Conservation (phyloP, 2,329 filamentous ascomycete species). For the Arthrobotrys conoides region DNA sequence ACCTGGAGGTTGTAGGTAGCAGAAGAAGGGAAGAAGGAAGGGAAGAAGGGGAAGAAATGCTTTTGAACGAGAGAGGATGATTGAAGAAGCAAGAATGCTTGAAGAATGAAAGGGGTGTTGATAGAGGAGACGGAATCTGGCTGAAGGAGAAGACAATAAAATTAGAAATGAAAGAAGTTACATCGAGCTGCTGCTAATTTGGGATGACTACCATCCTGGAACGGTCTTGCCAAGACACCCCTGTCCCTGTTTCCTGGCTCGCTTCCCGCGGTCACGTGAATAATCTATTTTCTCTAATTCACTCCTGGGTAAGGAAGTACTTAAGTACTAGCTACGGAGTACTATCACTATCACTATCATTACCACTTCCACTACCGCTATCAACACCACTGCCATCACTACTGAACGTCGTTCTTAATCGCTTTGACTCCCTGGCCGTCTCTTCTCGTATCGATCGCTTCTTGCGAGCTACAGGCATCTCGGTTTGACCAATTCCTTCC, state of each 20-base stretch:
- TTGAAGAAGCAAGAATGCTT: slow-evolving; percentile 13
- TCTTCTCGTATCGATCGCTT: slow-evolving; percentile 8
- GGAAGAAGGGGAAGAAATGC: neutral
- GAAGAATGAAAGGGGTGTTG: slow-evolving; percentile 24
- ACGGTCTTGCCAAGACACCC: slow-evolving; percentile 20
- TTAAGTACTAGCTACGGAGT: too few relatives aligned
- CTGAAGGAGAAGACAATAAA: slow-evolving; percentile 26
- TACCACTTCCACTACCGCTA: too few relatives aligned
- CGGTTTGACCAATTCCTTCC: neutral
- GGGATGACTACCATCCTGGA: slow-evolving; percentile 12
- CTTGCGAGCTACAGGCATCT: neutral
- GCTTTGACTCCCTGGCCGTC: slow-evolving; percentile 12
- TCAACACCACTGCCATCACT: neutral
- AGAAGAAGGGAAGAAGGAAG: neutral
- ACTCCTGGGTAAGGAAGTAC: too few relatives aligned
- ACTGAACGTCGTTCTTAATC: neutral
- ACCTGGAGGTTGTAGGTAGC: neutral
- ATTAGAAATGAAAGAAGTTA: slow-evolving; percentile 26
- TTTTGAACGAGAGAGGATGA: slow-evolving; percentile 14
- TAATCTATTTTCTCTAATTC: neutral
- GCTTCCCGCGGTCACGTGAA: slow-evolving; percentile 3
- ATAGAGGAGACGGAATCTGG: slow-evolving; percentile 4
- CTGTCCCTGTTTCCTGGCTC: slow-evolving; percentile 7
- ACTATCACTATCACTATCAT: neutral
- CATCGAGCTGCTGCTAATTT: slow-evolving; percentile 47